Percentiles rank a stretch among this genome's conserved stretches.
phyloP scores from a whole-genome alignment of 2,329 filamentous ascomycete species.

The Xylariaceae sp. region DNA sequence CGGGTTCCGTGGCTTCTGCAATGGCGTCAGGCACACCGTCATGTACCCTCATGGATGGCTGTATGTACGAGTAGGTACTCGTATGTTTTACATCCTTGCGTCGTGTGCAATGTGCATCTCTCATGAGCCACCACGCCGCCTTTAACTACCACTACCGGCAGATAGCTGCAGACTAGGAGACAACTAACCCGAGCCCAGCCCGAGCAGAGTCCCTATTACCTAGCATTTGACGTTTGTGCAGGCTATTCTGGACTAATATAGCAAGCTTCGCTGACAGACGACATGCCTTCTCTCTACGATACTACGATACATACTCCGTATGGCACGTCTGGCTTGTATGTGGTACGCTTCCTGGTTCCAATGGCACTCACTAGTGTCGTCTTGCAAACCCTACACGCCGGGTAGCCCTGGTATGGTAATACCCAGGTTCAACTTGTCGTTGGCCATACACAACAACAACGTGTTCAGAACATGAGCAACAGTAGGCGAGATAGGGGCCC shows the following conservation, averaged over 20 bases:
- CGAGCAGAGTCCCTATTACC: too few relatives aligned
- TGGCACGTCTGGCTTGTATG: background rate
- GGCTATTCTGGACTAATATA: too few relatives aligned
- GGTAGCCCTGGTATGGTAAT: background rate
- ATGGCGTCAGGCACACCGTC: constrained; percentile 4
- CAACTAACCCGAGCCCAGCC: background rate
- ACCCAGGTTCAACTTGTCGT: too few relatives aligned
- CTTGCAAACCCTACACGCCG: background rate
- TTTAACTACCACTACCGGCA: background rate
- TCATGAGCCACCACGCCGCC: background rate
- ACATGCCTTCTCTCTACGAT: too few relatives aligned
- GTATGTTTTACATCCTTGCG: too few relatives aligned
- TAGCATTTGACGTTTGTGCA: too few relatives aligned
- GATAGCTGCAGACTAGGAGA: background rate
- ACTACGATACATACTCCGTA: too few relatives aligned
- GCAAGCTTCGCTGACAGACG: too few relatives aligned
- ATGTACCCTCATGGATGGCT: background rate
- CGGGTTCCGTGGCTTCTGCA: constrained; percentile 8
- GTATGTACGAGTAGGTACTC: background rate
- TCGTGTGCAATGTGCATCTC: background rate
- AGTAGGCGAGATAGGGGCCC: background rate
- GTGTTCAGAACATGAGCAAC: too few relatives aligned
- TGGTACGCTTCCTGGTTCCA: background rate
- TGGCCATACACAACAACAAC: too few relatives aligned
- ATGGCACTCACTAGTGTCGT: background rate